Evolutionary conservation across 257 asterid genomes (phyloP).

Genomic region (Galeopsis tetrahit): DNA sequence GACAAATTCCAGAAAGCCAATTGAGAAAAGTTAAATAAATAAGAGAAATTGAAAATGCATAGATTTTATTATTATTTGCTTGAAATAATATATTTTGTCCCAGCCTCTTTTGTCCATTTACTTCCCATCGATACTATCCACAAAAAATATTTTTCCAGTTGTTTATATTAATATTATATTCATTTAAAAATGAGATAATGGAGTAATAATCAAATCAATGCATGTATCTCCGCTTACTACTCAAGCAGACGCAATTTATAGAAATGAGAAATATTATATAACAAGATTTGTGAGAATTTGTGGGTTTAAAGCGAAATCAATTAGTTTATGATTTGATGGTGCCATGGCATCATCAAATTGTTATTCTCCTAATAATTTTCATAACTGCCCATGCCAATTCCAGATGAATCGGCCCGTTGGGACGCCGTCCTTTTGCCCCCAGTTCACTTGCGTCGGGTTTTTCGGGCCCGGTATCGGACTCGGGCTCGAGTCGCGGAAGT

Average conservation of each 20-base stretch:
- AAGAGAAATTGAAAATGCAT: no score
- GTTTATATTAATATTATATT: conserved; percentile 10
- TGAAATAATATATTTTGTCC: conserved; percentile 9
- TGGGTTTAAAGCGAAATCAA: conserved; percentile 5
- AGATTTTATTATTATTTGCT: not conserved
- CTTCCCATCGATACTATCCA: conserved; percentile 50
- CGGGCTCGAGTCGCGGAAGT: conserved; percentile 43
- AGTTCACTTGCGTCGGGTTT: conserved; percentile 42
- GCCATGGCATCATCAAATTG: conserved; percentile 57
- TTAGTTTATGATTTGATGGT: conserved; percentile 36
- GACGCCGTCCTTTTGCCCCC: conserved; percentile 48
- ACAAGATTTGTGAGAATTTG: not conserved
- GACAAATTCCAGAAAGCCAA: no score
- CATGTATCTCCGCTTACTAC: not conserved
- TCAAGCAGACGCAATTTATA: conserved; percentile 11
- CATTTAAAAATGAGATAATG: conserved; percentile 19
- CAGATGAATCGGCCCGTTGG: conserved; percentile 48
- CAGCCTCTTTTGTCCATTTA: conserved; percentile 21
- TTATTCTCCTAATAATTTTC: conserved; percentile 31
- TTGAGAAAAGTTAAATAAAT: no score
- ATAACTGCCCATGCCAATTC: conserved; percentile 53
- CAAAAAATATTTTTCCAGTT: conserved; percentile 33
- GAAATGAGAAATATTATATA: conserved; percentile 15
- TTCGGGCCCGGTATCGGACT: conserved; percentile 45
- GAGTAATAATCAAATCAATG: conserved; percentile 18